Base-by-base conservation (phyloP, 345 rosid genomes). In the Camelina sativa region DNA sequence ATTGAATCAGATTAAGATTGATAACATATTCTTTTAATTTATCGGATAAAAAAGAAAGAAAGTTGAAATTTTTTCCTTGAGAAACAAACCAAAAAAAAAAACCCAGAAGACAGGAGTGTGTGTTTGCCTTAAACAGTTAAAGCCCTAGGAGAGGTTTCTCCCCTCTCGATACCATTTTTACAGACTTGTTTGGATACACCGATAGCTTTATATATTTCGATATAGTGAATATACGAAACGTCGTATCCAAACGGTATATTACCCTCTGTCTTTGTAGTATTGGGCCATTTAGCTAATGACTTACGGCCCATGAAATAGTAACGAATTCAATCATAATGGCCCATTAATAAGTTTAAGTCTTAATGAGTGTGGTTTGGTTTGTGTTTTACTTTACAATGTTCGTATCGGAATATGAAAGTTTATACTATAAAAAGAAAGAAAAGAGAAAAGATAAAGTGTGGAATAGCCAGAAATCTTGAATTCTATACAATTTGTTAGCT, bases 401-500 rank as follows among this genome's bases (percentile, higher is more conserved):
- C 6, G 6, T 54, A 17, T 17, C 17, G 17, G 17, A 17, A 17
- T 17, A 17, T 17, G 17, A 17, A 17, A 17, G 17, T 17, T 17
- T 17, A 17, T 17, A 17, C 17, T 17, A 17, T 17, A 17, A 17
- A 17, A 17, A 17, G 17, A 17, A 17, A 17, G 17, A 17, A 17
- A 17, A 17, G 17, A 17, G 17, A 17, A 65, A 32, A 57, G 9
- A 5, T 7, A 17, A 16, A 59, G 7, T 37, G 25, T 58, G 19
- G 37, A 67, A 59, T 59, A 40, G 23, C 19, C 22, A 41, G 55
- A 75, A 75, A 56, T 60, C 20, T 25, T 61, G 20, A 52, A 76
- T 44, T 68, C 69, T 76, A 69, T 76, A 76, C 79, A 76, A 43
- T 16, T 76, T 76, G 65, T 54, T 34, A 54, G 59, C 75, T 61